A percentile compares a stretch with the other conserved stretches of the same genome.
These are phyloP conservation scores for Xylariaceae sp. DNA, from an alignment of 2,329 filamentous ascomycete species.

Conservation along the genomic window DNA sequence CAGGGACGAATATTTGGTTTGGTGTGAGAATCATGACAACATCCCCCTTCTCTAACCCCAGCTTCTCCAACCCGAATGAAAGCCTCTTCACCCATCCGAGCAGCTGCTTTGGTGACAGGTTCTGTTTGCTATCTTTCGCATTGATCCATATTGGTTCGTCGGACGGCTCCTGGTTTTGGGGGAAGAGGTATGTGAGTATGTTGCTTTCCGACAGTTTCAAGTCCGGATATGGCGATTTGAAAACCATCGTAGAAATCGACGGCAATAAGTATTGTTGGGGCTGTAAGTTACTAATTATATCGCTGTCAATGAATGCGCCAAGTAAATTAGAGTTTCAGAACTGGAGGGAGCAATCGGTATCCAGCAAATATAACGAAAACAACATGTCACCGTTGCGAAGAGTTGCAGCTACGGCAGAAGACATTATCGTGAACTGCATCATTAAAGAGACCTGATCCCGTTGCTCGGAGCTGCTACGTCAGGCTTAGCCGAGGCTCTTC, in stretches of 20 bases:
- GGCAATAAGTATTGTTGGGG: too few relatives aligned
- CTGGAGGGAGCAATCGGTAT: too few relatives aligned
- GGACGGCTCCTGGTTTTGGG: not conserved
- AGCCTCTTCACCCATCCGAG: not conserved
- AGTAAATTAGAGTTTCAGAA: too few relatives aligned
- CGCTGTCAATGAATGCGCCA: too few relatives aligned
- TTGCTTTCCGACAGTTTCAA: not conserved
- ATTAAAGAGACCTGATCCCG: too few relatives aligned
- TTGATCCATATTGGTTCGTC: not conserved
- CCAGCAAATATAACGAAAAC: too few relatives aligned
- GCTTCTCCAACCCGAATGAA: not conserved
- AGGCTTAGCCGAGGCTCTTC: too few relatives aligned
- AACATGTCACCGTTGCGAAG: too few relatives aligned
- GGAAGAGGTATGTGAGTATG: constrained; percentile 1
- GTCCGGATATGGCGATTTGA: not conserved
- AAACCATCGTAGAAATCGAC: not conserved
- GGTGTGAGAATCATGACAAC: not conserved
- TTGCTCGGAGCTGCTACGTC: too few relatives aligned
- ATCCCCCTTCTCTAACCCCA: not conserved
- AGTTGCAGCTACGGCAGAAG: too few relatives aligned
- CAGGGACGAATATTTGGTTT: not conserved
- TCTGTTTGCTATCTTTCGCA: not conserved
- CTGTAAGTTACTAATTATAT: too few relatives aligned
- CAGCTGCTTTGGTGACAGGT: constrained; percentile 1
- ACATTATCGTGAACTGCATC: too few relatives aligned